These are phyloP conservation scores for Blastosporella zonata DNA, from an alignment of 1,284 basidiomycete genomes.

Conservation along the genomic window DNA sequence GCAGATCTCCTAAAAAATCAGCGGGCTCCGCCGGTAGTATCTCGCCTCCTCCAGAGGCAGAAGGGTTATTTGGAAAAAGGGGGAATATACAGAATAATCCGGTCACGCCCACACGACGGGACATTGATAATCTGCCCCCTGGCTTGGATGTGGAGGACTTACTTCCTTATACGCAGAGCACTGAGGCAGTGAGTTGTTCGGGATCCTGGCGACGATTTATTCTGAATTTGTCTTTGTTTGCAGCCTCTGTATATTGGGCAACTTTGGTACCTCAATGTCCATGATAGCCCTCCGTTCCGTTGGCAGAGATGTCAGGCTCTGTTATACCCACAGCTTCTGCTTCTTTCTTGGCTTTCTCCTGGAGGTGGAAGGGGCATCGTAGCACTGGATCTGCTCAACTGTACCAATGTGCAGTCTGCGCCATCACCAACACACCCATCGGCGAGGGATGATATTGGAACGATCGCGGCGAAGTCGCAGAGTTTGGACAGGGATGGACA, in stretches of 20 bases:
- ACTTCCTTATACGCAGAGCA: conserved; percentile 39
- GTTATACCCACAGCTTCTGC: conserved; percentile 74
- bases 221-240: conserved; percentile 17
- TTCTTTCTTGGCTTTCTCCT: conserved; percentile 80
- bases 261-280: conserved; percentile 88
- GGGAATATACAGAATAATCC: conserved; percentile 48
- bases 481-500: conserved; percentile 43
- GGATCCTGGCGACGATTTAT: background rate
- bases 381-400: conserved; percentile 79
- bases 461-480: conserved; percentile 68
- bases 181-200: conserved; percentile 37
- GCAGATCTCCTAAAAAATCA: conserved; percentile 30
- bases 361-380: conserved; percentile 78
- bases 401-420: conserved; percentile 76
- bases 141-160: conserved; percentile 41
- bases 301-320: conserved; percentile 87
- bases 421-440: conserved; percentile 75
- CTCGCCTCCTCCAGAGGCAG: conserved; percentile 37
- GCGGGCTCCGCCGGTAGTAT: conserved; percentile 29
- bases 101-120: conserved; percentile 23
- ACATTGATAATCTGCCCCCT: conserved; percentile 30
- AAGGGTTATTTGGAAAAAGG: conserved; percentile 63
- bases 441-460: conserved; percentile 80
- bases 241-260: conserved; percentile 81
- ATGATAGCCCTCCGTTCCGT: conserved; percentile 69